phyloP scores from a whole-genome alignment of 75 land plant genomes.

The Pinus taeda region DNA sequence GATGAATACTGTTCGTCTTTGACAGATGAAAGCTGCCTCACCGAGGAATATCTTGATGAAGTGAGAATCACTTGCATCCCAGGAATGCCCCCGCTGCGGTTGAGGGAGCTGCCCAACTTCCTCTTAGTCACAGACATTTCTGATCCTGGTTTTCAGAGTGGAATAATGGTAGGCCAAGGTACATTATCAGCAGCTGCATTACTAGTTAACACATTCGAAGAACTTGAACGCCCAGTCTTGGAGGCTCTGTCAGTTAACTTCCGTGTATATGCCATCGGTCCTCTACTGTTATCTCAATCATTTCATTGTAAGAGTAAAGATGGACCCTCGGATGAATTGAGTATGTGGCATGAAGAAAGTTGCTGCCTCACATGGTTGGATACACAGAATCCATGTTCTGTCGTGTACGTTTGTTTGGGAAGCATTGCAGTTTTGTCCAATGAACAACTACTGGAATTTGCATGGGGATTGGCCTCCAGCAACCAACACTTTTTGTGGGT shows the following conservation, averaged over 20 bases:
- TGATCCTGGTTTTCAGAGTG: too few relatives aligned
- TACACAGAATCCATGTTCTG: conserved; percentile 19
- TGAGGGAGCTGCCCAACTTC: too few relatives aligned
- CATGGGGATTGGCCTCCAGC: conserved; percentile 8
- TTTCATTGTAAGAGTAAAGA: not conserved
- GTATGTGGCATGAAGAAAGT: not conserved
- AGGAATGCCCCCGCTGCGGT: too few relatives aligned
- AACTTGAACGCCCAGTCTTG: conserved; percentile 11
- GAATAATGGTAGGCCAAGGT: not conserved
- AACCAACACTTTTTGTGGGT: conserved; percentile 45
- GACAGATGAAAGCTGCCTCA: too few relatives aligned
- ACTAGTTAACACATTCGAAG: conserved; percentile 13
- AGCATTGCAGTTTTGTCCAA: conserved; percentile 8
- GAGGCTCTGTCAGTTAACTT: not conserved
- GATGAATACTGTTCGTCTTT: too few relatives aligned
- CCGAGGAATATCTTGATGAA: too few relatives aligned
- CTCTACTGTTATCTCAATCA: not conserved
- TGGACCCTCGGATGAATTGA: not conserved
- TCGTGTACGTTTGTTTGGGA: conserved; percentile 43
- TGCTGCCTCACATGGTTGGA: conserved; percentile 44
- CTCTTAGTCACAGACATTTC: too few relatives aligned
- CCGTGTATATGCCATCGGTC: conserved; percentile 9
- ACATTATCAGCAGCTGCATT: not conserved
- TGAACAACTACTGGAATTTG: conserved; percentile 31
- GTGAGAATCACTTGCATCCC: too few relatives aligned